A percentile compares a stretch with the other conserved stretches of the same genome.
These are phyloP conservation scores for Colletotrichum phormii DNA, from an alignment of 2,329 filamentous ascomycete species.

Conservation along the genomic window DNA sequence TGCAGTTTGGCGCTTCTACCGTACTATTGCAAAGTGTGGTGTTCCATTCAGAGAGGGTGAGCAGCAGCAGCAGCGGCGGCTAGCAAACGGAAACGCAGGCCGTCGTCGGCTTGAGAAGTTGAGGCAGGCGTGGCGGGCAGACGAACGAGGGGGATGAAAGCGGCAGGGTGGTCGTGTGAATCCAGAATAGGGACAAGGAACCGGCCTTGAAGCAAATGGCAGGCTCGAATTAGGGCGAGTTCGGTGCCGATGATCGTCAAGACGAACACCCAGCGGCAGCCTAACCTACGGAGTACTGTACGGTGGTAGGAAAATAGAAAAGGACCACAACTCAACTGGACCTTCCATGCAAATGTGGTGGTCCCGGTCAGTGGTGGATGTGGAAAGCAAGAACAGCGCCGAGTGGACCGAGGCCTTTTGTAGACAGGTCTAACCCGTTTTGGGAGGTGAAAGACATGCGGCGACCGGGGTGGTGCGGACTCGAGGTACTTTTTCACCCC, in stretches of 20 bases:
- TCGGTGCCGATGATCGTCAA: conserved; percentile 36
- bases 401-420: conserved; percentile 39
- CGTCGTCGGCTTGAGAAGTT: background rate
- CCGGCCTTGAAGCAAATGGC: conserved; percentile 2
- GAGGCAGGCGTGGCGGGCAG: background rate
- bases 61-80: background rate
- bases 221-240: conserved; percentile 20
- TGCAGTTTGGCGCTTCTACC: background rate
- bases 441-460: conserved; percentile 44
- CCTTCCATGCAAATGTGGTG: too few species aligned
- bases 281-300: too few species aligned
- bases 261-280: conserved; percentile 15
- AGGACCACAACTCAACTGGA: background rate
- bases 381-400: conserved; percentile 33
- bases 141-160: background rate
- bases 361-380: background rate
- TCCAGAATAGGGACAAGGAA: conserved; percentile 10
- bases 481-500: conserved; percentile 25
- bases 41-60: background rate
- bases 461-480: conserved; percentile 34
- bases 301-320: background rate
- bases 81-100: background rate
- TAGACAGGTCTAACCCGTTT: conserved; percentile 41
- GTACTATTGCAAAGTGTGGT: background rate
- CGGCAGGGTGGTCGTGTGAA: conserved; percentile 10